A percentile compares a stretch with the other conserved stretches of the same genome.
Conservation (phyloP, 805 yeast species). For the Torulaspora microellipsoides region DNA sequence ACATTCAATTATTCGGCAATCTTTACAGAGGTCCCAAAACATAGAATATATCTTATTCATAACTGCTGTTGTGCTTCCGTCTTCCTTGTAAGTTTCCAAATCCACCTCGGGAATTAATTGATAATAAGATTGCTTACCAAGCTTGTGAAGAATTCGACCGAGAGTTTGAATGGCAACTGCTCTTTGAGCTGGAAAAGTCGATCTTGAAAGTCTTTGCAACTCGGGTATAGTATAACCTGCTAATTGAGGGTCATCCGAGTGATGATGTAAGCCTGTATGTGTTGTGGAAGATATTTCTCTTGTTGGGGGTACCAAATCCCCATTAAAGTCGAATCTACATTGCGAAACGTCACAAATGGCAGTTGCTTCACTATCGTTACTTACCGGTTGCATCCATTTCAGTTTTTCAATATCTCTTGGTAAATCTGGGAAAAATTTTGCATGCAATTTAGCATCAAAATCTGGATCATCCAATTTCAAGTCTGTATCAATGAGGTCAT, state of each 20-base stretch:
- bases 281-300: slow-evolving; percentile 48
- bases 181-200: slow-evolving; percentile 79
- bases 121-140: slow-evolving; percentile 59
- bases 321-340: slow-evolving; percentile 84
- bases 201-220: slow-evolving; percentile 70
- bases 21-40: slow-evolving; percentile 70
- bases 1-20: slow-evolving; percentile 58
- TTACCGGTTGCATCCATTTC: slow-evolving; percentile 86
- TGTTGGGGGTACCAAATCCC: slow-evolving; percentile 61
- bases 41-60: slow-evolving; percentile 37
- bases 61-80: slow-evolving; percentile 36
- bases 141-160: slow-evolving; percentile 80
- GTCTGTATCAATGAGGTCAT: slow-evolving; percentile 27
- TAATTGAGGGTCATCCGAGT: slow-evolving; percentile 77
- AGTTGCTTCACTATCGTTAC: slow-evolving; percentile 35
- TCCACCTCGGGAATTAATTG: slow-evolving; percentile 46
- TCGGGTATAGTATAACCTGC: slow-evolving; percentile 92
- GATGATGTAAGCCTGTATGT: slow-evolving; percentile 80
- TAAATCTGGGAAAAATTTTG: slow-evolving; percentile 82
- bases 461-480: slow-evolving; percentile 72
- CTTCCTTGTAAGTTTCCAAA: slow-evolving; percentile 36
- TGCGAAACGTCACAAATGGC: slow-evolving; percentile 51
- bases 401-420: slow-evolving; percentile 77
- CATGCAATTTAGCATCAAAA: slow-evolving; percentile 73
- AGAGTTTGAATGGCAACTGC: slow-evolving; percentile 80